Conservation (phyloP, 2,329 filamentous ascomycete genomes). For the Penicillium fuscoglaucum region DNA sequence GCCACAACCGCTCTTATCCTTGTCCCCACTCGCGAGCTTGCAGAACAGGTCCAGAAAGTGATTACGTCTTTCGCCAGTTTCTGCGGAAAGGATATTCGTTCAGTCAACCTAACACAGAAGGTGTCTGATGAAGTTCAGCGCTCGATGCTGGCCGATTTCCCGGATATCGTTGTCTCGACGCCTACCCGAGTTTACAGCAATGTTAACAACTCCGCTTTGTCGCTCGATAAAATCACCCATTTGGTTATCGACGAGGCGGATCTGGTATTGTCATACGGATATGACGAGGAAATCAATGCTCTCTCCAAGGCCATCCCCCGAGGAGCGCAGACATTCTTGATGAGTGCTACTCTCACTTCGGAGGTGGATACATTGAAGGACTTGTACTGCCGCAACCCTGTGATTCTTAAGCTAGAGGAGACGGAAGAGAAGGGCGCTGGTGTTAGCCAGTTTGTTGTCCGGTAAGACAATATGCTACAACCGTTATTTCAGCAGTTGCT, state of each 20-base stretch:
- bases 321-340: conserved; percentile 85
- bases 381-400: conserved; percentile 80
- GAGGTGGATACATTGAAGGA: conserved; percentile 84
- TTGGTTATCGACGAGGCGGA: conserved; percentile 94
- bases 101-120: conserved; percentile 85
- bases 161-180: conserved; percentile 88
- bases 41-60: conserved; percentile 81
- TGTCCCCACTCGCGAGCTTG: conserved; percentile 91
- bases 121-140: conserved; percentile 85
- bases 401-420: conserved; percentile 78
- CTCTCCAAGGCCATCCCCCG: conserved; percentile 77
- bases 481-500: conserved; percentile 19
- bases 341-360: conserved; percentile 86
- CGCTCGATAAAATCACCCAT: conserved; percentile 69
- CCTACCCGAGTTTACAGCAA: conserved; percentile 80
- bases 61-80: conserved; percentile 76
- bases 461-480: conserved; percentile 48
- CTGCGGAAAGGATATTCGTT: conserved; percentile 78
- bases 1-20: conserved; percentile 77
- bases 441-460: conserved; percentile 84
- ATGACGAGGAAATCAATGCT: conserved; percentile 82
- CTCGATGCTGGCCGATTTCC: conserved; percentile 78
- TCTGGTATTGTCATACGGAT: conserved; percentile 88
- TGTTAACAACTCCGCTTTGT: conserved; percentile 70
- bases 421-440: conserved; percentile 73